Evolutionary conservation across 169 alveolate genomes (phyloP), one percentile per base, ranked within the genome.

Genomic region (Cryptosporidium ryanae): DNA sequence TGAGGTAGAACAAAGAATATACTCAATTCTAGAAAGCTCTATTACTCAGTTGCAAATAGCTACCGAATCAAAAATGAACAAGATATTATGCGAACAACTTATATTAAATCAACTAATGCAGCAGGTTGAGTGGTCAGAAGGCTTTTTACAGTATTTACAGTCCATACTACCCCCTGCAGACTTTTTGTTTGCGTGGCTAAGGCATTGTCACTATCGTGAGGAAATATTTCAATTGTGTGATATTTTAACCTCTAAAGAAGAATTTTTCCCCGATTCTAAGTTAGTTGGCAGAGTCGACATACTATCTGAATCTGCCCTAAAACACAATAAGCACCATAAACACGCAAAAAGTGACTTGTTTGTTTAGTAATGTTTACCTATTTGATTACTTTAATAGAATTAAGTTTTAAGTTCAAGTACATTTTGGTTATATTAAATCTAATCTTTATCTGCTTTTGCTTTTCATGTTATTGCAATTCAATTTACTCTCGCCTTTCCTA

Each of bases 101-200:
- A 94, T 91, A 65, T 89, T 91, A 38, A 91, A 92, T 70, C 81
- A 93, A 66, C 93, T 91, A 32, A 38, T 92, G 82, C 92, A 91
- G 55, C 91, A 84, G 83, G 90, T 93, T n/a, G 93, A 89, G 44
- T 93, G 94, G 94, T 82, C 92, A 29, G 96, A 93, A 67, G 82
- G 90, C 1, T 92, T 91, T 61, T 65, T 93, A 31, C 91, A 82
- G 66, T 92, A 91, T 43, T 90, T 89, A 17, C 95, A 92, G 52
- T 84, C 93, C 12, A 89, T 93, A 23, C 76, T 93, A 8, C 96
- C 96, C 18, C 94, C 96, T 15, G 96, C 96, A 27, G 96, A 93
- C 76, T 93, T 91, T 68, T 82, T 93, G 82, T 82, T 87, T 68
- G 94, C 96, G 18, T 93, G 96, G 96, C 90, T 92, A 49, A 64